Conservation (phyloP, 2,329 filamentous ascomycete genomes). For the Neonectria sp. region DNA sequence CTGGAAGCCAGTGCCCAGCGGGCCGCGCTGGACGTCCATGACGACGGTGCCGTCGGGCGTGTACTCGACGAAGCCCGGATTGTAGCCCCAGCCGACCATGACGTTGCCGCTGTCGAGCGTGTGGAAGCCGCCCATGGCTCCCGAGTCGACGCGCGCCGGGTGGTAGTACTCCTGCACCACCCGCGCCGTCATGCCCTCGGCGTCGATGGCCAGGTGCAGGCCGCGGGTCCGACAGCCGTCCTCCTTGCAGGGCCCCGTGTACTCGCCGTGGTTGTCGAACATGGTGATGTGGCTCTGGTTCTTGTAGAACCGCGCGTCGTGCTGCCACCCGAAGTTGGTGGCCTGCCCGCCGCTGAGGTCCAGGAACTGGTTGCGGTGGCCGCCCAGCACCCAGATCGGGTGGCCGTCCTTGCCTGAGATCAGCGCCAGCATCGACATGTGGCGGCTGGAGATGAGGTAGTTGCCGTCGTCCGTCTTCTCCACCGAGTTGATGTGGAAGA, state of each 20-base stretch:
- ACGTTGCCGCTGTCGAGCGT: conserved; percentile 48
- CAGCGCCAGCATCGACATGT: conserved; percentile 50
- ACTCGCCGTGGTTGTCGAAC: conserved; percentile 57
- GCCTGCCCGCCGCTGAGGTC: conserved; percentile 54
- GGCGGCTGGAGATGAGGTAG: conserved; percentile 55
- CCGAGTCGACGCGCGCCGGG: conserved; percentile 44
- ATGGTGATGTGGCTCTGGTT: conserved; percentile 52
- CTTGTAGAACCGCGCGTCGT: conserved; percentile 53
- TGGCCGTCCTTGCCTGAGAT: conserved; percentile 50
- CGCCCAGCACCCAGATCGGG: conserved; percentile 55
- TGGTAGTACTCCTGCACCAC: conserved; percentile 51
- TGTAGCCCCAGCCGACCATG: conserved; percentile 49
- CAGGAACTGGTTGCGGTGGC: conserved; percentile 52
- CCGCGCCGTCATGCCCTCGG: conserved; percentile 47
- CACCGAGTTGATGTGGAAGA: conserved; percentile 57
- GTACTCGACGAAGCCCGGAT: conserved; percentile 49
- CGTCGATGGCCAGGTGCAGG: conserved; percentile 50
- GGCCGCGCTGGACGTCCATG: conserved; percentile 47
- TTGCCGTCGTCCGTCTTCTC: conserved; percentile 51
- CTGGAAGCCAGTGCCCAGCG: conserved; percentile 38
- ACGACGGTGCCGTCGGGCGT: conserved; percentile 43
- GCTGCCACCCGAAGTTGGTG: conserved; percentile 57
- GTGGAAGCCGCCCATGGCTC: conserved; percentile 48
- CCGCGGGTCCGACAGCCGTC: conserved; percentile 49
- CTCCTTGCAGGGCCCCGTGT: conserved; percentile 47